These are phyloP conservation scores for Oryza meridionalis DNA, from an alignment of 176 grass and related monocot species.

Conservation along the genomic window DNA sequence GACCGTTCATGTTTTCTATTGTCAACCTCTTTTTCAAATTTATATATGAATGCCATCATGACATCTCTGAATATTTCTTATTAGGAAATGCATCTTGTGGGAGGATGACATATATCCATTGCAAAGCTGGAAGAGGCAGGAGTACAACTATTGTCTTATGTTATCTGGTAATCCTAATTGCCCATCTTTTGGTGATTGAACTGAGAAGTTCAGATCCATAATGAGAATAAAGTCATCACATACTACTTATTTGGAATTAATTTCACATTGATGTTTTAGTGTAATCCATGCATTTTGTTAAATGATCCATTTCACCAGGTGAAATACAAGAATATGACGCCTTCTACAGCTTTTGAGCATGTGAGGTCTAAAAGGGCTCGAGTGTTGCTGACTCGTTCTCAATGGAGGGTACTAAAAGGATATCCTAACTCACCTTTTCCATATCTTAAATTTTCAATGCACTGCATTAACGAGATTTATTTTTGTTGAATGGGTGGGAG, in stretches of 20 bases:
- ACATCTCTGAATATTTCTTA: not conserved
- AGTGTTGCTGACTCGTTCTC: conserved; percentile 74
- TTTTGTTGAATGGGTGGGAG: not conserved
- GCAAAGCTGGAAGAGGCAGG: conserved; percentile 92
- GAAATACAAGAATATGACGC: conserved; percentile 91
- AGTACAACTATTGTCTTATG: conserved; percentile 91
- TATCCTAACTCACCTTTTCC: conserved; percentile 27
- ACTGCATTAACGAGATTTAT: not conserved
- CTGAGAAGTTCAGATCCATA: conserved; percentile 14
- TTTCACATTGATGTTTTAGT: not conserved
- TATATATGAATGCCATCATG: not conserved
- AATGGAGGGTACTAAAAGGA: conserved; percentile 67
- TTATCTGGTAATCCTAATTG: conserved; percentile 70
- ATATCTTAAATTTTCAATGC: not conserved
- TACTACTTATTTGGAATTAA: conserved; percentile 6
- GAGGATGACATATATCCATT: conserved; percentile 91
- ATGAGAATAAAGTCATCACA: not conserved
- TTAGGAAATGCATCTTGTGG: conserved; percentile 74
- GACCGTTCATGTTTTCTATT: not conserved
- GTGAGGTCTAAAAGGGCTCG: conserved; percentile 76
- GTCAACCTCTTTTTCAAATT: not conserved
- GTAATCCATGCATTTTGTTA: not conserved
- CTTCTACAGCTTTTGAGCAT: conserved; percentile 63
- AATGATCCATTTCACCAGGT: conserved; percentile 50
- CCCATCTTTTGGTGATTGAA: not conserved